Evolutionary conservation across 495 filamentous ascomycete species (phyloP).

Genomic region (Penicillium taxi): DNA sequence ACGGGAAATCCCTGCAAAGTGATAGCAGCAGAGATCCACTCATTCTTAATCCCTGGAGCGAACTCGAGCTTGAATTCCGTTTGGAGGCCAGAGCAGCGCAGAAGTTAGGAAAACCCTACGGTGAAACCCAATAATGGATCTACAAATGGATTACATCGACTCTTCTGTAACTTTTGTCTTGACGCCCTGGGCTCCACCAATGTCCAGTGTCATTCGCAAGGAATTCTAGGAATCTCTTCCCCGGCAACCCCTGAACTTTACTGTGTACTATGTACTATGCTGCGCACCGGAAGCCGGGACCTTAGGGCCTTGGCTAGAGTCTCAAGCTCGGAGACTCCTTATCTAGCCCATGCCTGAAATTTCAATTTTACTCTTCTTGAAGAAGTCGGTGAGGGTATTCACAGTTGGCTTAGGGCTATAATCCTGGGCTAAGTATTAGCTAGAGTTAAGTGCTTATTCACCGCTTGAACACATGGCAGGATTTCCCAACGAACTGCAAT

Average conservation of each 20-base stretch:
- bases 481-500: no score
- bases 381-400: conserved; percentile 17
- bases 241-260: conserved; percentile 26
- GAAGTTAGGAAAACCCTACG: conserved; percentile 3
- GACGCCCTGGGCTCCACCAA: conserved; percentile 11
- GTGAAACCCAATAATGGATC: conserved; percentile 21
- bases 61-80: not conserved
- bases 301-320: conserved; percentile 12
- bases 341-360: not conserved
- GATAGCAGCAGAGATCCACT: conserved; percentile 11
- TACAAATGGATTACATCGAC: conserved; percentile 18
- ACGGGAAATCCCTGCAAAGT: not conserved
- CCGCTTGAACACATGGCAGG: conserved; percentile 12
- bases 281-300: conserved; percentile 14
- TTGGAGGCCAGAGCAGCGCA: not conserved
- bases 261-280: no score
- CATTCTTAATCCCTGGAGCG: conserved; percentile 22
- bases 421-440: no score
- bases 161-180: conserved; percentile 8
- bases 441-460: conserved; percentile 9
- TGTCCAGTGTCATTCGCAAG: conserved; percentile 15
- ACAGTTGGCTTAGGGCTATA: no score
- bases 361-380: conserved; percentile 1
- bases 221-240: conserved; percentile 24
- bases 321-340: no score